Evolutionary conservation across 805 yeast genomes (phyloP).

Genomic region (Wickerhamiella nectarea): DNA sequence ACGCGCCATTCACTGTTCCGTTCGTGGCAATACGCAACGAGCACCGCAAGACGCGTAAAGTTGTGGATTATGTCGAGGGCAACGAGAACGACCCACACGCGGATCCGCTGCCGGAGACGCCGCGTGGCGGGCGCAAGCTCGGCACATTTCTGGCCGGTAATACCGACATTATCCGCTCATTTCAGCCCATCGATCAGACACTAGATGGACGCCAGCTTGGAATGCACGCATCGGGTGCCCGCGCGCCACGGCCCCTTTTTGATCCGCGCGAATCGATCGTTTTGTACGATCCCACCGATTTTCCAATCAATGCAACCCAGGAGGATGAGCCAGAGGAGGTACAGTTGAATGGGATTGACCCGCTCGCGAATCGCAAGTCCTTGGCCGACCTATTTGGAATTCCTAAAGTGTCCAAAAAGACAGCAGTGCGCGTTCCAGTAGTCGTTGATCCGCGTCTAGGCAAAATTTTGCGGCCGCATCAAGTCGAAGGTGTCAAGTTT

Average conservation of each 20-base stretch:
- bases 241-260: constrained; percentile 81
- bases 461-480: constrained; percentile 85
- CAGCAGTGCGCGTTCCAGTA: constrained; percentile 71
- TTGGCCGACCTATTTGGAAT: constrained; percentile 74
- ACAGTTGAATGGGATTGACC: neutral
- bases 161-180: constrained; percentile 14
- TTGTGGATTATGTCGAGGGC: constrained; percentile 6
- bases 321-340: constrained; percentile 1
- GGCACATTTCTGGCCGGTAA: constrained; percentile 11
- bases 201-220: constrained; percentile 3
- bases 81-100: neutral
- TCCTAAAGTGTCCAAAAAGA: constrained; percentile 34
- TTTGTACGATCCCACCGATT: constrained; percentile 75
- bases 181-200: constrained; percentile 12
- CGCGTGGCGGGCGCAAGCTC: neutral
- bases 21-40: neutral
- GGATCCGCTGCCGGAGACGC: neutral
- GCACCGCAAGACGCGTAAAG: constrained; percentile 6
- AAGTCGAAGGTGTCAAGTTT: constrained; percentile 87
- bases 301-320: constrained; percentile 19
- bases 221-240: constrained; percentile 1
- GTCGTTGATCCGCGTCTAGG: constrained; percentile 84
- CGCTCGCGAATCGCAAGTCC: constrained; percentile 27
- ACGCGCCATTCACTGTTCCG: constrained; percentile 11
- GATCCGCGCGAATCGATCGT: constrained; percentile 94